Evolutionary conservation across 225 moss, liverwort and hornwort species (phyloP).

Genomic region (Lunularia cruciata): DNA sequence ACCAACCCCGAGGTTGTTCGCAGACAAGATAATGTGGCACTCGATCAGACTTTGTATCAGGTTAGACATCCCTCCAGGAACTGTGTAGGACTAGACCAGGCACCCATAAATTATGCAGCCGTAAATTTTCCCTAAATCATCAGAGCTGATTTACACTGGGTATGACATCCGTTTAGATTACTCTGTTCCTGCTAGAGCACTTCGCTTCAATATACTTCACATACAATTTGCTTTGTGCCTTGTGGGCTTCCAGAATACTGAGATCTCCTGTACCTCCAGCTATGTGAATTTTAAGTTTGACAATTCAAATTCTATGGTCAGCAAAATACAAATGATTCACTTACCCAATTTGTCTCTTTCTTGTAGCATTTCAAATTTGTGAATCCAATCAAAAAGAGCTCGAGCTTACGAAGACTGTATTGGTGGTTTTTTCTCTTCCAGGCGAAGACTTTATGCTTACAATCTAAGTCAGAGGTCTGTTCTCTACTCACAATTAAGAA

Average conservation of each 20-base stretch:
- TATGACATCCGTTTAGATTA: too few species aligned
- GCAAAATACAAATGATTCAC: background rate
- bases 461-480: slow-evolving; percentile 14
- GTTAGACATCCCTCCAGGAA: slow-evolving; percentile 8
- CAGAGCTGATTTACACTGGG: too few species aligned
- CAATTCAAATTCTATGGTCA: too few species aligned
- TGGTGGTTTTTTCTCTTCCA: slow-evolving; percentile 19
- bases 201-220: too few species aligned
- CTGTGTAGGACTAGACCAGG: too few species aligned
- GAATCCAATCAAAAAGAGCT: slow-evolving; percentile 3
- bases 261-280: too few species aligned
- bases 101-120: too few species aligned
- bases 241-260: too few species aligned
- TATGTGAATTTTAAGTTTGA: too few species aligned
- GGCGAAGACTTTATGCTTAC: slow-evolving; percentile 10
- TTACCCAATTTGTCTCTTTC: background rate
- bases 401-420: slow-evolving; percentile 15
- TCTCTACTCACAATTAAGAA: background rate
- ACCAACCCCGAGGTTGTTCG: background rate
- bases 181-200: too few species aligned
- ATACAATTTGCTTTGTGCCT: too few species aligned
- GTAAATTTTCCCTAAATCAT: too few species aligned
- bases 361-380: slow-evolving; percentile 9
- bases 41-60: slow-evolving; percentile 17
- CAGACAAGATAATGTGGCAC: slow-evolving; percentile 8